phyloP scores from a whole-genome alignment of 805 yeast species.

The Yarrowia sp. region DNA sequence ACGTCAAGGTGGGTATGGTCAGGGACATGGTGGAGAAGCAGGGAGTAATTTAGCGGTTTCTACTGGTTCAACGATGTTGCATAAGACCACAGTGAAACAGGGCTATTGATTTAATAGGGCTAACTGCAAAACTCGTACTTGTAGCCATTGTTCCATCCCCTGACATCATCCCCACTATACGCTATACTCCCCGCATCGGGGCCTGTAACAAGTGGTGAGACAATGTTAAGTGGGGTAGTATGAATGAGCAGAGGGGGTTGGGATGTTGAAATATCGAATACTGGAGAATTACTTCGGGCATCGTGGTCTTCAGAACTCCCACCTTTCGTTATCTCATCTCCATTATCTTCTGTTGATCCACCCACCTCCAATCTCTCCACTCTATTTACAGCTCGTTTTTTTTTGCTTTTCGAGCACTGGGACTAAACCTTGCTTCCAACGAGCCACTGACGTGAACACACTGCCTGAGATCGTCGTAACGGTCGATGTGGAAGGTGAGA shows the following conservation, averaged over 20 bases:
- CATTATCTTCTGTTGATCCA: not conserved
- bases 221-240: not conserved
- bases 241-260: too few relatives aligned
- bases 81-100: too few relatives aligned
- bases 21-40: not conserved
- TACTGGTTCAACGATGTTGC: too few relatives aligned
- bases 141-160: not conserved
- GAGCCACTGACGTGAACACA: not conserved
- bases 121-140: too few relatives aligned
- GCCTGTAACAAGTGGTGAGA: slow-evolving; percentile 27
- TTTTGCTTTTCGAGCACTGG: not conserved
- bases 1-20: not conserved
- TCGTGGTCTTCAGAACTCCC: too few relatives aligned
- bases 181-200: slow-evolving; percentile 23
- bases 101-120: too few relatives aligned
- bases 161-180: slow-evolving; percentile 17
- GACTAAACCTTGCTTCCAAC: not conserved
- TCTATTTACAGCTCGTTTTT: not conserved
- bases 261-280: too few relatives aligned
- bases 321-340: too few relatives aligned
- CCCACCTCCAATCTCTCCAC: slow-evolving; percentile 2
- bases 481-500: not conserved
- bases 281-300: too few relatives aligned
- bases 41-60: too few relatives aligned
- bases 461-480: slow-evolving; percentile 22